Conservation (phyloP, 306 rosid genomes). For the Dryas drummondii region DNA sequence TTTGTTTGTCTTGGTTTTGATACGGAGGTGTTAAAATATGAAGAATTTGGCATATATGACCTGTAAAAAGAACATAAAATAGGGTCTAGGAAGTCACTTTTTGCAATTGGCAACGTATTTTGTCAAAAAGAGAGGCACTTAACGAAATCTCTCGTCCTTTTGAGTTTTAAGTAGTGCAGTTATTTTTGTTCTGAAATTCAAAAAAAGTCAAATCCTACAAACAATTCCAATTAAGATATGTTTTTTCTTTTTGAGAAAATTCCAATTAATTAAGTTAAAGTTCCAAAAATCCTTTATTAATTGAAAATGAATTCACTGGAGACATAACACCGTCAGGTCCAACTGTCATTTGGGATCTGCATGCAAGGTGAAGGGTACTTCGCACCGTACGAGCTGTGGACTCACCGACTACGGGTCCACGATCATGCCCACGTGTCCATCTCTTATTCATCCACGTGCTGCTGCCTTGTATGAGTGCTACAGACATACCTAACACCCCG, state of each 20-base stretch:
- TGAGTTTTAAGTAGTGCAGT: neutral
- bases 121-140: neutral
- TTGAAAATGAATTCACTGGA: neutral
- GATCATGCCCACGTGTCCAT: conserved; percentile 18
- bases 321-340: conserved; percentile 22
- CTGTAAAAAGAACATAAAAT: conserved; percentile 15
- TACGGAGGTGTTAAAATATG: conserved; percentile 4
- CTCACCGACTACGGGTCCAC: neutral
- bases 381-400: conserved; percentile 39
- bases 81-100: neutral
- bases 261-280: too few species aligned
- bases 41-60: neutral
- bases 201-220: neutral
- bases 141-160: neutral
- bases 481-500: conserved; percentile 13
- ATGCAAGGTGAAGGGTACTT: conserved; percentile 26
- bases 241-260: too few species aligned
- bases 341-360: conserved; percentile 34
- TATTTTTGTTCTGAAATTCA: neutral
- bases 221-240: too few species aligned
- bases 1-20: neutral
- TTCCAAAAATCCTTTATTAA: too few species aligned
- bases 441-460: conserved; percentile 20
- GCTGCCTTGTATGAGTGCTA: conserved; percentile 21
- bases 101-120: conserved; percentile 9